Percentiles rank a stretch among this genome's conserved stretches.
These are phyloP conservation scores for Alopecurus myosuroides DNA, from an alignment of 176 grass and related monocot genomes.

Conservation along the genomic window DNA sequence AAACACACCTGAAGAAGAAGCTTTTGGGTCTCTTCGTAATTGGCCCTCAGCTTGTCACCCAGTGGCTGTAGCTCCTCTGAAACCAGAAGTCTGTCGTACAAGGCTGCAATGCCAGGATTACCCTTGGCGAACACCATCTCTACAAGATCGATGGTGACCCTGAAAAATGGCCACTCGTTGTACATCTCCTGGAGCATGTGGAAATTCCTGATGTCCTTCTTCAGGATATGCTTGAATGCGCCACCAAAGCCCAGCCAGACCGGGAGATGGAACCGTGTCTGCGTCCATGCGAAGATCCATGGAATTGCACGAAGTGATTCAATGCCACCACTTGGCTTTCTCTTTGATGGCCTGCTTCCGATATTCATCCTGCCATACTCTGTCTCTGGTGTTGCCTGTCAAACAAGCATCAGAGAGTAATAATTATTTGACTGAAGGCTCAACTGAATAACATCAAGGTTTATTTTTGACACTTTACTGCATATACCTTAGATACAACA, in stretches of 20 bases:
- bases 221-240: slow-evolving; percentile 60
- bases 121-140: slow-evolving; percentile 92
- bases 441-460: not conserved
- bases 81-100: slow-evolving; percentile 69
- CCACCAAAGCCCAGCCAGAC: slow-evolving; percentile 74
- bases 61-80: slow-evolving; percentile 53
- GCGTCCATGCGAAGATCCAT: slow-evolving; percentile 86
- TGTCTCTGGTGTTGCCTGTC: slow-evolving; percentile 66
- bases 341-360: slow-evolving; percentile 74
- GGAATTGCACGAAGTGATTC: slow-evolving; percentile 82
- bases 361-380: slow-evolving; percentile 92
- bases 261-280: slow-evolving; percentile 69
- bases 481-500: not conserved
- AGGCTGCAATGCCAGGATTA: slow-evolving; percentile 66
- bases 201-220: slow-evolving; percentile 66
- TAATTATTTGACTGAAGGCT: not conserved
- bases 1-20: slow-evolving; percentile 62
- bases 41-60: slow-evolving; percentile 51
- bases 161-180: slow-evolving; percentile 79
- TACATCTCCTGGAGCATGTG: slow-evolving; percentile 71
- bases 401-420: slow-evolving; percentile 15
- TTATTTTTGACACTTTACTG: not conserved
- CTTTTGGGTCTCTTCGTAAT: slow-evolving; percentile 60
- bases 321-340: slow-evolving; percentile 75
- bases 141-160: slow-evolving; percentile 72